Percentiles rank a stretch among this genome's conserved stretches.
Conservation (phyloP, 192 early-diverging fungal species). For the Dissophora ornata region DNA sequence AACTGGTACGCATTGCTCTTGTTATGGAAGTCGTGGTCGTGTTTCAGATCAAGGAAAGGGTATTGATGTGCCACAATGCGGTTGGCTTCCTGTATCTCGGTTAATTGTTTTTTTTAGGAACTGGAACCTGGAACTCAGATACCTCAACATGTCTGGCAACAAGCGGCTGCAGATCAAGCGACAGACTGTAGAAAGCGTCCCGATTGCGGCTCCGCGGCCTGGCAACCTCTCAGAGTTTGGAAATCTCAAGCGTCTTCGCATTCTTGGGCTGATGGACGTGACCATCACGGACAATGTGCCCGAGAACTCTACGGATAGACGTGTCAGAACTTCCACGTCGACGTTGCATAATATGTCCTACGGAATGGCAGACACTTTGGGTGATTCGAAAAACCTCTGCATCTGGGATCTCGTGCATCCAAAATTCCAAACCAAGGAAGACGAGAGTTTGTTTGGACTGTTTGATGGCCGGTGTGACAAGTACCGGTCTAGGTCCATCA, state of each 20-base stretch:
- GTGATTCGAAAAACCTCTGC: slow-evolving; percentile 73
- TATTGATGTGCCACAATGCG: no score
- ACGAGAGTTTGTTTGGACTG: slow-evolving; percentile 89
- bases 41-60: no score
- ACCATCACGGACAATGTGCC: slow-evolving; percentile 78
- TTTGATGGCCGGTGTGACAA: slow-evolving; percentile 79
- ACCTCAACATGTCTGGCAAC: slow-evolving; percentile 92
- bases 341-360: slow-evolving; percentile 86
- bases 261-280: slow-evolving; percentile 92
- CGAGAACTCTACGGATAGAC: slow-evolving; percentile 83
- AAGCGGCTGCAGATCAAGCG: slow-evolving; percentile 89
- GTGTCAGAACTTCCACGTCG: slow-evolving; percentile 85
- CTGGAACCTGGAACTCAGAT: slow-evolving; percentile 90
- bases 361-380: slow-evolving; percentile 87
- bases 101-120: slow-evolving; percentile 60
- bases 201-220: slow-evolving; percentile 34
- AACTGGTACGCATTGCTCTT: slow-evolving; percentile 77
- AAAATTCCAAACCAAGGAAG: slow-evolving; percentile 83
- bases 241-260: slow-evolving; percentile 78
- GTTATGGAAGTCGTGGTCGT: neutral
- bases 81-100: no score
- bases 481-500: slow-evolving; percentile 57
- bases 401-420: slow-evolving; percentile 91
- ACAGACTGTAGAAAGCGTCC: slow-evolving; percentile 60
- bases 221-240: slow-evolving; percentile 81